A percentile compares a stretch with the other conserved stretches of the same genome.
These are phyloP conservation scores for Pseudotsuga menziesii DNA, from an alignment of 75 land plant species.

Conservation along the genomic window DNA sequence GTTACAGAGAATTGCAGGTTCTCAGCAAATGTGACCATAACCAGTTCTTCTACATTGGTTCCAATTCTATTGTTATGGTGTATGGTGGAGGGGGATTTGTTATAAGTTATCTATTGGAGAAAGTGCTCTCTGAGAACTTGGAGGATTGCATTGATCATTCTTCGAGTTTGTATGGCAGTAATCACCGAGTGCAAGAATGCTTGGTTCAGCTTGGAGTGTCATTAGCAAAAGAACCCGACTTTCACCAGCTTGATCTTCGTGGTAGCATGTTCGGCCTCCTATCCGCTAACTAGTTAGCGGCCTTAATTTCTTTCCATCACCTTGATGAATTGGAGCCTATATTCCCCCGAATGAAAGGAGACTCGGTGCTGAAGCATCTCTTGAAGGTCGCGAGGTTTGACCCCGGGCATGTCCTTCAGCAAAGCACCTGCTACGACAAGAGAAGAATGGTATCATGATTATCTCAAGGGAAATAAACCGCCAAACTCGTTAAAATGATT, in stretches of 20 bases:
- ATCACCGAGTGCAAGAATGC: constrained; percentile 57
- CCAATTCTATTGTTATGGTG: constrained; percentile 56
- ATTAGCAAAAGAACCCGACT: constrained; percentile 46
- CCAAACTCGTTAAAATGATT: too few species aligned
- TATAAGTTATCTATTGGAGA: constrained; percentile 50
- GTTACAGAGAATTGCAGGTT: constrained; percentile 56
- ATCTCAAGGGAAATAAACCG: too few species aligned
- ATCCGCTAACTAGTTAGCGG: constrained; percentile 72
- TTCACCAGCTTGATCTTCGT: constrained; percentile 40
- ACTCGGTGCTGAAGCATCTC: constrained; percentile 34
- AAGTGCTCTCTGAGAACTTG: constrained; percentile 32
- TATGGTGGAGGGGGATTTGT: constrained; percentile 69
- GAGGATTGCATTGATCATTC: constrained; percentile 35
- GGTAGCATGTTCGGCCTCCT: constrained; percentile 45
- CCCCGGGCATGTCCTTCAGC: constrained; percentile 62
- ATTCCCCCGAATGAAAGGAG: constrained; percentile 52
- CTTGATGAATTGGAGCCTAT: constrained; percentile 64
- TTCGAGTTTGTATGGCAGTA: constrained; percentile 46
- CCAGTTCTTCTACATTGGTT: too few species aligned
- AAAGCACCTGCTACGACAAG: constrained; percentile 67
- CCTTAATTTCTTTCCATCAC: constrained; percentile 73
- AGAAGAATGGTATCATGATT: too few species aligned
- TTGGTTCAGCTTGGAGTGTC: constrained; percentile 58
- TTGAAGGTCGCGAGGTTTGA: constrained; percentile 38
- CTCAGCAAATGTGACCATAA: constrained; percentile 65